A percentile compares a stretch with the other conserved stretches of the same genome.
Conservation (phyloP, 495 filamentous ascomycete species). For the Hypoxylon crocopeplum region DNA sequence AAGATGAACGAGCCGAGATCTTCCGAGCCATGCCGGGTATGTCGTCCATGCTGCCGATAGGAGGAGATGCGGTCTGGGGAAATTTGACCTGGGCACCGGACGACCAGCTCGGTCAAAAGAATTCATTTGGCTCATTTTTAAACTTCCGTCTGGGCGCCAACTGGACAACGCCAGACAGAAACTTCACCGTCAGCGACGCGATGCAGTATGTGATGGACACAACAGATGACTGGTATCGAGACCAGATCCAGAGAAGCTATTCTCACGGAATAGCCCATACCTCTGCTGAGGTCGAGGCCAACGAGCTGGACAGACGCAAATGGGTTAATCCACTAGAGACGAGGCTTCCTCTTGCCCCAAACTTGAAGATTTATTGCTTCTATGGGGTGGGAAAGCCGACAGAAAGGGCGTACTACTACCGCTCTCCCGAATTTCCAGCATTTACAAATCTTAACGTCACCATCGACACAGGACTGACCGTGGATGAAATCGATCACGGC, state of each 20-base stretch:
- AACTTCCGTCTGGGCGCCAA: constrained; percentile 75
- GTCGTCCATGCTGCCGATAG: constrained; percentile 95
- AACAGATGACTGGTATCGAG: constrained; percentile 83
- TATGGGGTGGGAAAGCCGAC: constrained; percentile 93
- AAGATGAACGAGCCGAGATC: constrained; percentile 88
- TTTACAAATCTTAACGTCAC: constrained; percentile 77
- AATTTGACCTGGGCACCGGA: constrained; percentile 90
- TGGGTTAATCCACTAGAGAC: constrained; percentile 97
- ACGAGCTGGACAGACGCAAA: constrained; percentile 79
- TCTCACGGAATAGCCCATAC: constrained; percentile 90
- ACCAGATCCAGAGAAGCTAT: constrained; percentile 75
- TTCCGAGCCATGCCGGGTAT: constrained; percentile 97
- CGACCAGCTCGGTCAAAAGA: constrained; percentile 73
- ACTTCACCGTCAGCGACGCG: constrained; percentile 81
- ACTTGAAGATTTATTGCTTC: constrained; percentile 97
- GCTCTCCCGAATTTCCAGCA: constrained; percentile 68
- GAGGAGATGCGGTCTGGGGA: constrained; percentile 93
- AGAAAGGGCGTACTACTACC: constrained; percentile 91
- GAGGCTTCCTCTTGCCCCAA: constrained; percentile 84
- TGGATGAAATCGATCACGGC: constrained; percentile 78
- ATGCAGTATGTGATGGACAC: constrained; percentile 78
- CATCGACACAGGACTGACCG: constrained; percentile 80
- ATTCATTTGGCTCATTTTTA: constrained; percentile 80
- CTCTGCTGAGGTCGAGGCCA: constrained; percentile 79
- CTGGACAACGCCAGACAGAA: constrained; percentile 63